Base-by-base conservation (phyloP, 116 monocot genomes). In the Posidonia oceanica region DNA sequence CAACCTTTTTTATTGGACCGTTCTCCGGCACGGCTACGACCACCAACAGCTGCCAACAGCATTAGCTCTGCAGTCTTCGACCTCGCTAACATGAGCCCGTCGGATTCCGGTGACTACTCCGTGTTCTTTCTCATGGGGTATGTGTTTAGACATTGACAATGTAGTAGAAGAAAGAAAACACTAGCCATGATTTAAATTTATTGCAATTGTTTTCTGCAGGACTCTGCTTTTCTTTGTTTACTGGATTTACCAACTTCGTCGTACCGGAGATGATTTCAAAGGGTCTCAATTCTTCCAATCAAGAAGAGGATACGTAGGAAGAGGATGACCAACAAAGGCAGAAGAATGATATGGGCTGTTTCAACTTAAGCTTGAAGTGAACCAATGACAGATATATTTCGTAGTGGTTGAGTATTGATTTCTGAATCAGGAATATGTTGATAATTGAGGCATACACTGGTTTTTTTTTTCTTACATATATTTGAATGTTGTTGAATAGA, bases 211-310 rank as follows among this genome's bases (percentile, higher is more conserved):
- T 40, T 64, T 64, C 16, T 82, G 69, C 78, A 85, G 85, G 55
- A 57, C 63, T 3, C 17, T 85, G 54, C 73, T 81, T 0, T 52
- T 85, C 42, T 79, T 52, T 48, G 12, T 79, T 42, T 82, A 85
- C 39, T 85, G 79, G 79, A 58, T n/a, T 85, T 8, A 48, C 85
- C 17, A 85, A 85, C 41, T 85, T 82, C 44, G 62, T 82, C 1
- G 78, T 85, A 23, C 78, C 85, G 11, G 54, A 59, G 20, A 70
- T 85, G 40, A 76, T 82, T 15, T 48, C 21, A 15, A 68, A 59
- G 59, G 66, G 54, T 39, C 39, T 75, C 2, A 52, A 36, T 18
- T 68, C 67, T 20, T 4, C n/a, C 14, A 29, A 7, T 52, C 8
- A 48, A 52, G 67, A 53, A 11, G 15, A 36, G 7, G 68, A 68